Base-by-base conservation (phyloP, 108 stramenopile species). In the Cylindrotheca closterium region DNA sequence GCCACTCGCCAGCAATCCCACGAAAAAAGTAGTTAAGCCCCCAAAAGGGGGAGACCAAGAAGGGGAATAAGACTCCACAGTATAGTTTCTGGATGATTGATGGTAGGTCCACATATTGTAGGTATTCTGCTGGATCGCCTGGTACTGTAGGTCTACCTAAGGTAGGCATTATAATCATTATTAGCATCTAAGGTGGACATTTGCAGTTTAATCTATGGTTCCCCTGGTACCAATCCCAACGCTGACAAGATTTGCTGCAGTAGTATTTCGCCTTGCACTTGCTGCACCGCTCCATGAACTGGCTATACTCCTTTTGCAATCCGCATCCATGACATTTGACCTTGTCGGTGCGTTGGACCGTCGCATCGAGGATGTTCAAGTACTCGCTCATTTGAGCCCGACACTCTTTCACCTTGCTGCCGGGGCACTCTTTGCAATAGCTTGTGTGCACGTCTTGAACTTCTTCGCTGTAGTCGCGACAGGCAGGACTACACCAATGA, bases 401-500 rank as follows among this genome's bases (percentile, higher is more conserved):
- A 58, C 66, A 53, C 18, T 62, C 27, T 15, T 68, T 55, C 52
- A 67, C 65, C 48, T 74, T 70, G 8, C 53, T 32, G 7, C 50
- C 45, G 3, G 78, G 78, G 15, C 73, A 69, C 15, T 58, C 60
- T 15, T 52, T 22, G 50, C 77, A 78, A 34, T 67, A 74, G 18
- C 50, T 50, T 1, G 2, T 19, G 46, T 78, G 77, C 24, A 64
- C 45, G 22, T 52, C 67, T 24, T 65, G 28, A 1, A 74, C 30
- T 2, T 59, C 58, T 27, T 79, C 73, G 19, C 53, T 68, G 30
- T 74, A 74, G 17, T 70, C 60, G 22, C 55, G 58, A 32, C 78
- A 79, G 4, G 78, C 73, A 12, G 65, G 30, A 37, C 63, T 65
- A 27, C 78, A 79, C 45, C 61, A 79, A 61, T 79, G 78, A 70